phyloP scores from a whole-genome alignment of 192 early-diverging fungal species.

The Coemansia sp. region DNA sequence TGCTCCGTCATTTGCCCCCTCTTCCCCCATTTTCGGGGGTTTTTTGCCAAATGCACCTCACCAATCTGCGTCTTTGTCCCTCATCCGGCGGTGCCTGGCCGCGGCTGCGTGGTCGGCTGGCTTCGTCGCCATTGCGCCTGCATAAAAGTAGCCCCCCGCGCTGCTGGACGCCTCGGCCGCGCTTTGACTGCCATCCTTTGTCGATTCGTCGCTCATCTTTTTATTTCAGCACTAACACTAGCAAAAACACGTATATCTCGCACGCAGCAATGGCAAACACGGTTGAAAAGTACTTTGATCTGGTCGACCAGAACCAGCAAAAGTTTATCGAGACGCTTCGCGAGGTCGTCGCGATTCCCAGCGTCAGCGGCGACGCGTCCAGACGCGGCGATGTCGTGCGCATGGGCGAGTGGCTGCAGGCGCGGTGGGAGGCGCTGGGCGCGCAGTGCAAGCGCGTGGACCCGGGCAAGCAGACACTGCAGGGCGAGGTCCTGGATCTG shows the following conservation, averaged over 20 bases:
- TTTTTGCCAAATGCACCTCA: too few relatives aligned
- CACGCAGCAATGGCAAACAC: constrained; percentile 21
- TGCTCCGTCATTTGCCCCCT: not conserved
- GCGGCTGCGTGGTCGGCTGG: too few relatives aligned
- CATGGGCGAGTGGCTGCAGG: constrained; percentile 86
- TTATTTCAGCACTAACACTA: constrained; percentile 10
- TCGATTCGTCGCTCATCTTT: constrained; percentile 6
- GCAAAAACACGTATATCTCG: constrained; percentile 12
- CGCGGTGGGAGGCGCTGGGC: constrained; percentile 70
- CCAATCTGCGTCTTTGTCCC: not conserved
- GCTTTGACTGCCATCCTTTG: not conserved
- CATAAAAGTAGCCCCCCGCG: too few relatives aligned
- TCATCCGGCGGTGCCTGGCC: too few relatives aligned
- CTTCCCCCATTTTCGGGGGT: not conserved
- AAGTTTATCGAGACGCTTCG: constrained; percentile 80
- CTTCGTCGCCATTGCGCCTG: not conserved
- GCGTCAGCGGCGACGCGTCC: constrained; percentile 70
- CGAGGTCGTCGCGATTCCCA: constrained; percentile 86
- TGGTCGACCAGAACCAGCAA: constrained; percentile 75
- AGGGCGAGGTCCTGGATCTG: constrained; percentile 74
- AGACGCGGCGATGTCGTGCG: constrained; percentile 77
- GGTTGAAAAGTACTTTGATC: constrained; percentile 66
- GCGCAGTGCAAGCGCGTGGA: constrained; percentile 60
- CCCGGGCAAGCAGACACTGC: constrained; percentile 80
- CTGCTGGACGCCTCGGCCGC: not conserved